A percentile compares a stretch with the other conserved stretches of the same genome.
Evolutionary conservation across 345 rosid genomes (phyloP).

Genomic region (Hypericum androsaemum): DNA sequence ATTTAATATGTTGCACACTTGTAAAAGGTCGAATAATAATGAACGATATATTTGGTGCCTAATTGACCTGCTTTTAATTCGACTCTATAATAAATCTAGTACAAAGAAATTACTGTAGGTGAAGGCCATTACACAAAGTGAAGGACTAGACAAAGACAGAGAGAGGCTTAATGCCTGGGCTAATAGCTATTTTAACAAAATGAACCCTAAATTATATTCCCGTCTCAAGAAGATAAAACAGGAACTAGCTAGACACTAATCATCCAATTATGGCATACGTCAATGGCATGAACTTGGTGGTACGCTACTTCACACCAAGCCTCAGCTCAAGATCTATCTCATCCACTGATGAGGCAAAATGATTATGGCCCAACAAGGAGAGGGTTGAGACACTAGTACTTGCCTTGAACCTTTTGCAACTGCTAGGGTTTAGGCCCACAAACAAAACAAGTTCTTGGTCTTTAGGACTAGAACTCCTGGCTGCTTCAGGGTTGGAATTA

Average conservation of each 20-base stretch:
- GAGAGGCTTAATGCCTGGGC: no score
- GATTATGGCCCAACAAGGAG: conserved; percentile 6
- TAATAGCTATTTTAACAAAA: no score
- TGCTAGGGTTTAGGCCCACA: conserved; percentile 21
- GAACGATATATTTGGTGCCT: no score
- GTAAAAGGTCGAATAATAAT: no score
- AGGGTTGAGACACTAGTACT: conserved; percentile 10
- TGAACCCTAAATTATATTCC: no score
- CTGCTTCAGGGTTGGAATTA: conserved; percentile 9
- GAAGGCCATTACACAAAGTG: no score
- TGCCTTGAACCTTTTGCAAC: conserved; percentile 27
- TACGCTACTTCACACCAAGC: conserved; percentile 54
- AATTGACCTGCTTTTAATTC: no score
- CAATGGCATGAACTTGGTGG: not conserved
- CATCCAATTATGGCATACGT: not conserved
- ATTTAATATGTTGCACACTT: no score
- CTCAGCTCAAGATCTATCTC: conserved; percentile 87
- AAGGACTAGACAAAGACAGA: no score
- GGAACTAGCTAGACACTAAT: not conserved
- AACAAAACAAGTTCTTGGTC: conserved; percentile 23
- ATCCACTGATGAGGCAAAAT: conserved; percentile 24
- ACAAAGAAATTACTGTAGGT: no score
- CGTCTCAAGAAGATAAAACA: not conserved
- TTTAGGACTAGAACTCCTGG: conserved; percentile 5
- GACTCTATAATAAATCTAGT: no score